phyloP scores from a whole-genome alignment of 1,139 yeast genomes.

The Pichia sp. region DNA sequence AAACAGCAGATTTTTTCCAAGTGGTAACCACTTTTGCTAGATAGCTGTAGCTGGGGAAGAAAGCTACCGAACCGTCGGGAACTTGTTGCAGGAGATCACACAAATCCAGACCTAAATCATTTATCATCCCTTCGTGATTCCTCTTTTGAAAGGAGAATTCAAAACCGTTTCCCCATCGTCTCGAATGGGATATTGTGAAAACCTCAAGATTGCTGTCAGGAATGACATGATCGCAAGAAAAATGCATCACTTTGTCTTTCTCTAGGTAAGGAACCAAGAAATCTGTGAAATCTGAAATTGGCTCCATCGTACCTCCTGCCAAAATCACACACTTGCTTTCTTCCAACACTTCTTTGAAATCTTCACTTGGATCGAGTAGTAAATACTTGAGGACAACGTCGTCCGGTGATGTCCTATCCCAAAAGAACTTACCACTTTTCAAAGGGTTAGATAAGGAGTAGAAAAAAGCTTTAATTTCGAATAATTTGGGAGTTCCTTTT shows the following conservation, averaged over 20 bases:
- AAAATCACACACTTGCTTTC: slow-evolving; percentile 68
- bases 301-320: slow-evolving; percentile 98
- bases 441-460: slow-evolving; percentile 69
- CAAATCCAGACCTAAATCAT: slow-evolving; percentile 51
- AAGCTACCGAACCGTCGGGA: slow-evolving; percentile 76
- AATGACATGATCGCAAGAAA: slow-evolving; percentile 82
- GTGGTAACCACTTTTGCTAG: slow-evolving; percentile 44
- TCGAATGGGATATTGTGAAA: slow-evolving; percentile 40
- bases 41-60: slow-evolving; percentile 83
- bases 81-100: slow-evolving; percentile 41
- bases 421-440: slow-evolving; percentile 75
- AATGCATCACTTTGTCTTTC: slow-evolving; percentile 43
- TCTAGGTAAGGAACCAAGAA: slow-evolving; percentile 62
- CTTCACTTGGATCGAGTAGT: slow-evolving; percentile 74
- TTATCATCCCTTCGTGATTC: slow-evolving; percentile 43
- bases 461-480: slow-evolving; percentile 63
- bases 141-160: slow-evolving; percentile 72
- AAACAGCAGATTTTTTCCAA: slow-evolving; percentile 46
- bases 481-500: slow-evolving; percentile 53
- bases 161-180: slow-evolving; percentile 33
- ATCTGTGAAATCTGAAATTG: slow-evolving; percentile 63
- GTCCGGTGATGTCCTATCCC: slow-evolving; percentile 40
- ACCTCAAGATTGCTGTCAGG: slow-evolving; percentile 67
- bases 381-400: slow-evolving; percentile 55
- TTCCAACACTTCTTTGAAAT: slow-evolving; percentile 62